Evolutionary conservation across 345 rosid species (phyloP), one percentile per base, ranked within the genome.

Genomic region (Salix viminalis): DNA sequence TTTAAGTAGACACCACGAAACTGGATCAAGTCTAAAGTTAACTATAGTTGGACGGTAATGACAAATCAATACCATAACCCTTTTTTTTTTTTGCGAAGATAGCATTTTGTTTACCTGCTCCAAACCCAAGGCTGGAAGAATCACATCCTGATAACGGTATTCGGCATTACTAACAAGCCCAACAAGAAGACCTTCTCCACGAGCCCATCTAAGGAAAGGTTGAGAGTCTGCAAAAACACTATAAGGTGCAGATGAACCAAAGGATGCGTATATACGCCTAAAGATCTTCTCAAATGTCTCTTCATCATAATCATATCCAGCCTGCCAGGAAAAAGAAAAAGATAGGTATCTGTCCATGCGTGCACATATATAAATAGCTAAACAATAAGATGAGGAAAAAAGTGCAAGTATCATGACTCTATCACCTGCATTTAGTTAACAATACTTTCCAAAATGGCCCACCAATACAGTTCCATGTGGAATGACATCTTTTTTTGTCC

Each of bases 171-270:
- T 94, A 54, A 94, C 83, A 70, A 92, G 81, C 69, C 97, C 97
- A 21, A 91, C 97, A 56, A 77, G 81, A 84, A 94, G 88, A 21
- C 96, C 94, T 64, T 80, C 75, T n/a, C 66, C 77, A 5, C 88
- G 94, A 74, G 84, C 92, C 98, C 98, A 94, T 86, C 97, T 89
- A 75, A 94, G 76, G 84, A 94, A 94, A 1, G 97, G 95, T 39
- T 84, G 85, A 28, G 98, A 90, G 75, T 94, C 97, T 69, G 90
- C 83, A 74, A 94, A 94, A 70, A 90, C 61, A 6, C 83, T 79
- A 83, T 94, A 94, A 79, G 98, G 98, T 67, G 97, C 97, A 82
- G 97, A 86, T 67, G 98, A 94, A 72, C 98, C 97, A 70, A 94
- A 94, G 16, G 98, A 84, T n/a, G 97, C 87, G 80, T 92, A 94